Conservation (phyloP, 257 asterid genomes). For the Nicotiana benthamiana region DNA sequence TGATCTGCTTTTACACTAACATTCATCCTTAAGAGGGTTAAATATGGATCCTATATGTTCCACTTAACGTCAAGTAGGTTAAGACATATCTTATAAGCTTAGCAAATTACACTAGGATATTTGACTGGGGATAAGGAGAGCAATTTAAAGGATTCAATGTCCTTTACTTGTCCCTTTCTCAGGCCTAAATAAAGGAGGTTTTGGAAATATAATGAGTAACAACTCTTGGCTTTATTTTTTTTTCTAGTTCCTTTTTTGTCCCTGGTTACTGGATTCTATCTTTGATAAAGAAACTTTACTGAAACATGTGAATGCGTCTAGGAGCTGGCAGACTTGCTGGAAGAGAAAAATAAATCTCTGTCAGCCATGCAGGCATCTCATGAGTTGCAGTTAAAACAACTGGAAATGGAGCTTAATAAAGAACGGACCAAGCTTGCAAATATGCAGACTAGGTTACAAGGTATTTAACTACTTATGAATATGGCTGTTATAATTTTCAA, state of each 20-base stretch:
- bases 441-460: constrained; percentile 54
- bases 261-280: not conserved
- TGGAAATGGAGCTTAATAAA: constrained; percentile 52
- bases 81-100: not conserved
- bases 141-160: not conserved
- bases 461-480: constrained; percentile 25
- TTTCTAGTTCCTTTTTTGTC: not conserved
- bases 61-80: not conserved
- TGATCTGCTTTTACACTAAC: not conserved
- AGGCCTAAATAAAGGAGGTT: not conserved
- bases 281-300: constrained; percentile 26
- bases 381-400: constrained; percentile 57
- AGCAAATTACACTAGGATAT: not conserved
- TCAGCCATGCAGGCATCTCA: constrained; percentile 52
- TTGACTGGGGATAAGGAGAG: not conserved
- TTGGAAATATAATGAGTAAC: not conserved
- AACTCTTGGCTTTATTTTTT: not conserved
- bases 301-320: constrained; percentile 46
- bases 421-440: constrained; percentile 53
- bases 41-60: not conserved
- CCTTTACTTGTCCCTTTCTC: not conserved
- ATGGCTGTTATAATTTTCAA: not conserved
- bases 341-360: constrained; percentile 54
- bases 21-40: not conserved
- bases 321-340: constrained; percentile 71